Base-by-base conservation (phyloP, 1,284 basidiomycete genomes). In the Puccinia triticina region DNA sequence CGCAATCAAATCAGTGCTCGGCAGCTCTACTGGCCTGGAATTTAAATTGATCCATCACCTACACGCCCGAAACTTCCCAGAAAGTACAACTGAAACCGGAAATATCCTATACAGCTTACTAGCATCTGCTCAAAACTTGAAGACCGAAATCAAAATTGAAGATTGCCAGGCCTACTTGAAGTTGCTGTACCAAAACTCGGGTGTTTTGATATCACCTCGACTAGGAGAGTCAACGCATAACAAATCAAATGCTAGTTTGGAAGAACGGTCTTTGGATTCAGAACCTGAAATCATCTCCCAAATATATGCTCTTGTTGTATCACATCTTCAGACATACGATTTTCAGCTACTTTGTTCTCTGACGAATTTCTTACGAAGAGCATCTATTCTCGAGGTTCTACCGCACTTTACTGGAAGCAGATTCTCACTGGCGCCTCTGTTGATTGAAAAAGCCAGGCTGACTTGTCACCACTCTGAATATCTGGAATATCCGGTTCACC, bases 21-120 rank as follows among this genome's bases (percentile, higher is more conserved):
- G 29, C n/a, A 74, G 59, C 64, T 50, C 71, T 7, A 55, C 73
- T 46, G 73, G 55, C 21, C 72, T 72, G 23, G 46, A 72, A 48
- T 75, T 82, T 67, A 74, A 67, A 55, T n/a, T 82, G 43, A 75
- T 82, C 18, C 71, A 82, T 64, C 80, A 82, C 48, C 32, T 82
- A 34, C 55, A 64, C 48, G 16, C 46, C 21, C 29, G 53, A 11
- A 50, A n/a, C 32, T 50, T 82, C 29, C 72, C 72, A 43, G 43
- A 32, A 34, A 50, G 50, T 67, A 40, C 21, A 40, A 46, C 57
- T 11, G 80, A 82, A 57, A 64, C 57, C n/a, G 80, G 72, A 18
- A 46, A 50, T 26, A 40, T 82, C 23, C 72, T 82, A 32, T 82
- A 66, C 59, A 29, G 46, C 29, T 53, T 82, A 50, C 61, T 82